These are phyloP conservation scores for Pachysandra terminalis DNA, from an alignment of 164 flowering plant species.

Conservation along the genomic window DNA sequence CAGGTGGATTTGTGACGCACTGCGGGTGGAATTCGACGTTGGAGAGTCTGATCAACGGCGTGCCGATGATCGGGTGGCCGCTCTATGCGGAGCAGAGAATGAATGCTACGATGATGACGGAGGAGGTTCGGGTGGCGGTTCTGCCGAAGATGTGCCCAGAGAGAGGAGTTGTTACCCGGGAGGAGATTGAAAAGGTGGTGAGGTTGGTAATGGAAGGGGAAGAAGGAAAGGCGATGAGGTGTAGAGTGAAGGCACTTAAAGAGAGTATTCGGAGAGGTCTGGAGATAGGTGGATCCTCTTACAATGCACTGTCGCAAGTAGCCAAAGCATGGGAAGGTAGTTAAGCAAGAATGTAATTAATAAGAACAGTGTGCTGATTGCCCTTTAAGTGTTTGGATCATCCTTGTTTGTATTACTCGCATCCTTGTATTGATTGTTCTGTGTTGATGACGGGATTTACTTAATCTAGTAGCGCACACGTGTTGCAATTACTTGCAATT, in stretches of 20 bases:
- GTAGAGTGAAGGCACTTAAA: conserved; percentile 21
- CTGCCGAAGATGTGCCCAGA: conserved; percentile 12
- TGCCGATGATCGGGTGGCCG: conserved; percentile 59
- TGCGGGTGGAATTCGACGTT: conserved; percentile 59
- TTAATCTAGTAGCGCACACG: too few relatives aligned
- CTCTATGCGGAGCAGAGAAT: conserved; percentile 53
- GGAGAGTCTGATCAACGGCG: conserved; percentile 41
- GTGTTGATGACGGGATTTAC: too few relatives aligned
- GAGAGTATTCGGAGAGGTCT: conserved; percentile 16
- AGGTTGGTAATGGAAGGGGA: conserved; percentile 32
- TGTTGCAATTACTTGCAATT: too few relatives aligned
- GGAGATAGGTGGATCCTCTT: conserved; percentile 30
- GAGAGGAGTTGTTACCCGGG: conserved; percentile 16
- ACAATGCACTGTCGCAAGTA: conserved; percentile 4
- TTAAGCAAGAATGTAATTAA: not conserved
- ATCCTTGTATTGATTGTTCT: too few relatives aligned
- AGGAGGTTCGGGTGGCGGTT: conserved; percentile 35
- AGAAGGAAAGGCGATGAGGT: conserved; percentile 24
- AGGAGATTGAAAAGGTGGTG: conserved; percentile 37
- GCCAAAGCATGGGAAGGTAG: not conserved
- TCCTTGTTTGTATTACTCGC: too few relatives aligned
- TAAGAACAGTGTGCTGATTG: too few relatives aligned
- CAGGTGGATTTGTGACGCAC: conserved; percentile 47
- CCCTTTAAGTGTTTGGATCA: too few relatives aligned
- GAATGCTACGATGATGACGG: conserved; percentile 44